phyloP scores from a whole-genome alignment of 2,329 filamentous ascomycete species.

The Fusarium nodosum region DNA sequence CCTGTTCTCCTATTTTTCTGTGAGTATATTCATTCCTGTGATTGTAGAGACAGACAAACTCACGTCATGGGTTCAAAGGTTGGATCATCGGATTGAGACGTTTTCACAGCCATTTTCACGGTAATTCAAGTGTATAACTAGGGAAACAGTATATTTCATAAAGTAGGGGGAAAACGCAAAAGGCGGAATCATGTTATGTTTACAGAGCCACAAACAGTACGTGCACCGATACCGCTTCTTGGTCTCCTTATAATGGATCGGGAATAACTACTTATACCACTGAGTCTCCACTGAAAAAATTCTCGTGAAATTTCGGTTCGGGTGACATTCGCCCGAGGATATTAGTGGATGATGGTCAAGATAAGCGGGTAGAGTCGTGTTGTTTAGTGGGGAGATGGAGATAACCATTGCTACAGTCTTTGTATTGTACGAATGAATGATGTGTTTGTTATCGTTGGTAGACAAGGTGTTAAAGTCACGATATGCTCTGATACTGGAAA shows the following conservation, averaged over 20 bases:
- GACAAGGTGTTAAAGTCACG: not conserved
- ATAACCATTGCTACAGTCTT: not conserved
- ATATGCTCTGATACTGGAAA: not conserved
- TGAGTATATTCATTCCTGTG: not conserved
- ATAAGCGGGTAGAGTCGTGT: slow-evolving; percentile 1
- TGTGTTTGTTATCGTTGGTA: not conserved
- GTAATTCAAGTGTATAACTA: not conserved
- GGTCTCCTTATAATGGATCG: not conserved
- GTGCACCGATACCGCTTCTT: slow-evolving; percentile 8
- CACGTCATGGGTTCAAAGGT: slow-evolving; percentile 10
- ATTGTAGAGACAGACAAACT: not conserved
- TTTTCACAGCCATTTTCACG: slow-evolving; percentile 14
- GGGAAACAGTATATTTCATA: not conserved
- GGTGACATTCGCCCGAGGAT: not conserved
- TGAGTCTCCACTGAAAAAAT: not conserved
- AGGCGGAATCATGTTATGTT: not conserved
- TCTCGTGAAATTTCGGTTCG: slow-evolving; percentile 9
- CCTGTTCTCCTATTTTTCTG: not conserved
- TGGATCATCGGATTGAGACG: not conserved
- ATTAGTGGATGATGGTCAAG: not conserved
- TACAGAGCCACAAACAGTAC: not conserved
- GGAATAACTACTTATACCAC: not conserved
- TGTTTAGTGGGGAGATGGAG: not conserved
- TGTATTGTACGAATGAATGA: not conserved
- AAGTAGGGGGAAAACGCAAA: not conserved